Conservation (phyloP, 2,329 filamentous ascomycete species). For the Colletotrichum shisoi region DNA sequence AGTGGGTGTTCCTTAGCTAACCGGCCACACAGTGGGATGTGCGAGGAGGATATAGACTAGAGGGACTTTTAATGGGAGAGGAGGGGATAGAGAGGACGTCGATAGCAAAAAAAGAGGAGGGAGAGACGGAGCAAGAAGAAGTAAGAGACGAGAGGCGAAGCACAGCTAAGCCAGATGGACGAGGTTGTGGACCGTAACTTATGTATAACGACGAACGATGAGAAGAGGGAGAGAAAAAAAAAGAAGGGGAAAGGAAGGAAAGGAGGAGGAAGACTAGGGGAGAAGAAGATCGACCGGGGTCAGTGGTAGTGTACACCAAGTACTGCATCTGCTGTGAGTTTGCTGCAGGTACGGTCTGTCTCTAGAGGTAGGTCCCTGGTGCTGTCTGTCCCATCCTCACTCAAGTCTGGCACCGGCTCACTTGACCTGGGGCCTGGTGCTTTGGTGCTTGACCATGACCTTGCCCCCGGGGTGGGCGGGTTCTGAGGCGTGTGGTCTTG, state of each 20-base stretch:
- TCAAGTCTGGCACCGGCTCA: neutral
- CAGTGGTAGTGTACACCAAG: conserved; percentile 15
- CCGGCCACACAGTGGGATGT: conserved; percentile 23
- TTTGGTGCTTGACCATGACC: conserved; percentile 19
- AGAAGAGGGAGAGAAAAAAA: conserved; percentile 25
- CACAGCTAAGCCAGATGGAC: conserved; percentile 27
- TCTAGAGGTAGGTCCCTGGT: neutral
- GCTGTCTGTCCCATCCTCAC: too few species aligned
- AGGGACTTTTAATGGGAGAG: neutral
- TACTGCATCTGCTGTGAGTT: neutral
- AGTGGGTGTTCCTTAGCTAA: conserved; percentile 21
- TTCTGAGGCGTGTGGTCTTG: conserved; percentile 15
- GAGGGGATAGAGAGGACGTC: conserved; percentile 1
- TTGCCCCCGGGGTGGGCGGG: neutral
- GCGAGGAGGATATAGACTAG: conserved; percentile 29
- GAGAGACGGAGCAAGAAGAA: conserved; percentile 36
- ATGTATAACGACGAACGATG: conserved; percentile 36
- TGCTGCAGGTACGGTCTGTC: neutral
- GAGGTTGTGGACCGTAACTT: conserved; percentile 37
- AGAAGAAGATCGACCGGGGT: conserved; percentile 7
- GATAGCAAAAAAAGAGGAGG: conserved; percentile 22
- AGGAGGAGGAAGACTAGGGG: conserved; percentile 10
- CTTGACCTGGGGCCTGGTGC: conserved; percentile 7
- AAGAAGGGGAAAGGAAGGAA: conserved; percentile 15
- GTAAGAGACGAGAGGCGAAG: conserved; percentile 36